A percentile compares a stretch with the other conserved stretches of the same genome.
phyloP scores from a whole-genome alignment of 495 filamentous ascomycete species.

The Aspergillus cristatus region DNA sequence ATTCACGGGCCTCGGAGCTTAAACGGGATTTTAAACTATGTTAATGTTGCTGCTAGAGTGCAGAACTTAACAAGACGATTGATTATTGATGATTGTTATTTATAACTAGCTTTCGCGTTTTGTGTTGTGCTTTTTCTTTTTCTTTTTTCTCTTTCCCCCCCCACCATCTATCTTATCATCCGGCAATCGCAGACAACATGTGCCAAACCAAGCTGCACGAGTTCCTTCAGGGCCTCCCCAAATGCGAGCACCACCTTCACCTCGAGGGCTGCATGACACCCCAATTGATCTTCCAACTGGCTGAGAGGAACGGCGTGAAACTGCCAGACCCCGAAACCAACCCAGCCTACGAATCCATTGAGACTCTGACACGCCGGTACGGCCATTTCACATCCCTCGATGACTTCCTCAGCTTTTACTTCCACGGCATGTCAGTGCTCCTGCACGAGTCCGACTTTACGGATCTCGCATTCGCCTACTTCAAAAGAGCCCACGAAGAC shows the following conservation, averaged over 20 bases:
- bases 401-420: constrained; percentile 74
- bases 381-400: constrained; percentile 57
- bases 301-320: constrained; percentile 49
- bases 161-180: neutral
- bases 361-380: constrained; percentile 51
- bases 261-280: constrained; percentile 64
- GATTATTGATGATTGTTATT: too few relatives aligned
- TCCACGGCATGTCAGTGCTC: constrained; percentile 64
- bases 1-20: too few relatives aligned
- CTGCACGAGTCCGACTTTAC: constrained; percentile 55
- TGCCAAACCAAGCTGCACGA: constrained; percentile 38
- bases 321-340: constrained; percentile 44
- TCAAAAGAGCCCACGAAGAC: constrained; percentile 51
- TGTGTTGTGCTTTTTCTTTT: neutral
- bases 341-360: constrained; percentile 50
- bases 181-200: too few relatives aligned
- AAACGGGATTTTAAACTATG: too few relatives aligned
- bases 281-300: constrained; percentile 58
- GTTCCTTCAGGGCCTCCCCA: constrained; percentile 59
- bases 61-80: too few relatives aligned
- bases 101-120: neutral
- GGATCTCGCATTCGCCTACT: constrained; percentile 65
- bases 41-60: too few relatives aligned
- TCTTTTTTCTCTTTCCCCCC: neutral
- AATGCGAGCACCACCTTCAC: constrained; percentile 75